Evolutionary conservation across 495 filamentous ascomycete genomes (phyloP), one percentile per base, ranked within the genome.

Genomic region (Aspergillus ellipticus): DNA sequence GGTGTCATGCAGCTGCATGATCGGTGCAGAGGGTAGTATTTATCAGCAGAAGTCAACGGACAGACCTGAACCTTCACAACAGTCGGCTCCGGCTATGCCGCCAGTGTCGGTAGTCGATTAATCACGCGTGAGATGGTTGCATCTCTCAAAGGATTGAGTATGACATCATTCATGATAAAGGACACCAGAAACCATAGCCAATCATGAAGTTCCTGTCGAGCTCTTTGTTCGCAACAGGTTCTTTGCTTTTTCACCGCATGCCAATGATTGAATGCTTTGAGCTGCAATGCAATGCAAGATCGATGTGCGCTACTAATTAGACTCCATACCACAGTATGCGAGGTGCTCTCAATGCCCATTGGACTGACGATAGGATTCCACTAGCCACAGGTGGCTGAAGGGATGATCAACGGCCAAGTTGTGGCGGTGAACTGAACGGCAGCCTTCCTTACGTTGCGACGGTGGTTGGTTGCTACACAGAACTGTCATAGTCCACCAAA

Each of bases 221-320:
- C 9, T 11, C 22, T 13, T 16, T 28, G 20, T 26, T 10, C 4
- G 21, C 42, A 1, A 19, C 42, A 31, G 13, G 5, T n/a, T 48
- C 17, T 5, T 48, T 48, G 45, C 45, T 48, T 48, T 48, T 48
- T 51, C 15, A 26, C 24, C 28, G 21, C 24, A 51, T 20, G 35
- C 43, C 37, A 37, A 33, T 21, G 5, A 22, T 42, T 33, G 15
- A 21, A 6, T 29, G 31, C 19, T 48, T 49, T 15, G 13, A 48
- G 48, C 41, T 53, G 39, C 28, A 52, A 53, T 48, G 49, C 43
- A 53, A 57, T 57, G 55, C 55, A 49, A 42, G 55, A 53, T 49
- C n/a, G 55, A 57, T 57, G 41, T 20, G 49, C 31, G 41, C 37
- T 48, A 57, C 53, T 21, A 10, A 29, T 33, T 56, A 42, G 26